Evolutionary conservation across 2,329 filamentous ascomycete species (phyloP).

Genomic region (Talaromyces sp.): DNA sequence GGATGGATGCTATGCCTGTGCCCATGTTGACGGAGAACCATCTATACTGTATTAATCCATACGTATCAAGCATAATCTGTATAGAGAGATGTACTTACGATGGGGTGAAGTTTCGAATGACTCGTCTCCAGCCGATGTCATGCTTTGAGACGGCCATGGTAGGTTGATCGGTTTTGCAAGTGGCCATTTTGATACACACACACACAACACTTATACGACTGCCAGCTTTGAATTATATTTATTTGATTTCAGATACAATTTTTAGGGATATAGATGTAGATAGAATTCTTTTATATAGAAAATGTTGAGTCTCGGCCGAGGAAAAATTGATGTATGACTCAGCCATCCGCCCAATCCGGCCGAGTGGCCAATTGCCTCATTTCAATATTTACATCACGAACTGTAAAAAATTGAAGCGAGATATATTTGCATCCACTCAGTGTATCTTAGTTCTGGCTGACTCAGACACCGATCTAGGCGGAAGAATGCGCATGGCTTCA

Average conservation of each 20-base stretch:
- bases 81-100: constrained; percentile 36
- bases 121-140: constrained; percentile 6
- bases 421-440: not conserved
- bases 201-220: not conserved
- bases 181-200: not conserved
- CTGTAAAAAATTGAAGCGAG: not conserved
- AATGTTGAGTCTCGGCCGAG: constrained; percentile 1
- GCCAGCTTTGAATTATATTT: not conserved
- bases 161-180: not conserved
- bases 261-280: not conserved
- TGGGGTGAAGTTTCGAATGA: constrained; percentile 38
- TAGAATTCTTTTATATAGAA: not conserved
- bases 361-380: not conserved
- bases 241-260: not conserved
- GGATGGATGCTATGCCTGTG: constrained; percentile 43
- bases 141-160: not conserved
- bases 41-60: constrained; percentile 23
- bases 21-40: constrained; percentile 47
- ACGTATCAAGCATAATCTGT: not conserved
- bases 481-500: not conserved
- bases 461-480: not conserved
- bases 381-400: not conserved
- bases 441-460: not conserved
- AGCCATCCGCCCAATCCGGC: constrained; percentile 4
- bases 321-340: not conserved